Percentiles rank a stretch among this genome's conserved stretches.
These are phyloP conservation scores for Bisporella sp. DNA, from an alignment of 2,329 filamentous ascomycete species.

Conservation along the genomic window DNA sequence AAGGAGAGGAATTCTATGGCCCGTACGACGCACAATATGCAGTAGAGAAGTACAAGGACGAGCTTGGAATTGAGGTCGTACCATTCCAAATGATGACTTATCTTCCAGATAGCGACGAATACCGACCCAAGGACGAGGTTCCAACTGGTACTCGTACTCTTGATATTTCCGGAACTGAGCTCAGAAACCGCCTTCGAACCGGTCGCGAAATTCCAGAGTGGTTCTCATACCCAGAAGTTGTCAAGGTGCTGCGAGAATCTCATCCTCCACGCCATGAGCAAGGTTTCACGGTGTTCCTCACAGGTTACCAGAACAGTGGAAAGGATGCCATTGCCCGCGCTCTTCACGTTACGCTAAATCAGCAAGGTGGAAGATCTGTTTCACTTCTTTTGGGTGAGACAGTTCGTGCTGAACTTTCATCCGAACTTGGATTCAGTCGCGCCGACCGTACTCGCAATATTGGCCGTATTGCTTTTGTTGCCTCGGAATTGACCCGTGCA, in stretches of 20 bases:
- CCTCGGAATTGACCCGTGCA: conserved; percentile 85
- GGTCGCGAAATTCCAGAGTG: conserved; percentile 95
- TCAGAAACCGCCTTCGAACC: conserved; percentile 82
- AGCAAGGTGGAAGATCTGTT: conserved; percentile 91
- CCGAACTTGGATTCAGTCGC: conserved; percentile 89
- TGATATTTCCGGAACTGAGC: conserved; percentile 83
- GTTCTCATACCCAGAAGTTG: conserved; percentile 99
- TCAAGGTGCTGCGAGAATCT: conserved; percentile 90
- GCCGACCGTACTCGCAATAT: conserved; percentile 95
- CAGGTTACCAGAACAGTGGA: conserved; percentile 91
- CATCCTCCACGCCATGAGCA: conserved; percentile 87
- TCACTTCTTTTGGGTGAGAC: conserved; percentile 94
- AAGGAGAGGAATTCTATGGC: conserved; percentile 94
- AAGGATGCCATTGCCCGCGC: conserved; percentile 96
- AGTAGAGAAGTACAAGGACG: conserved; percentile 91
- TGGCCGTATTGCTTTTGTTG: conserved; percentile 91
- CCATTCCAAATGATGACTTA: conserved; percentile 99
- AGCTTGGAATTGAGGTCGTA: conserved; percentile 97
- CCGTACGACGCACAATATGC: conserved; percentile 96
- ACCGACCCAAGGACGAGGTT: conserved; percentile 88
- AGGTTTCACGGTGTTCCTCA: conserved; percentile 97
- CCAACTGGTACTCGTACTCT: conserved; percentile 74
- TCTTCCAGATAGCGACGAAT: conserved; percentile 94
- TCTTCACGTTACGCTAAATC: conserved; percentile 93
- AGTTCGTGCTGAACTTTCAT: conserved; percentile 85